Evolutionary conservation across 176 grass and related monocot genomes (phyloP), one percentile per base, ranked within the genome.

Genomic region (Pontederia paniculata): DNA sequence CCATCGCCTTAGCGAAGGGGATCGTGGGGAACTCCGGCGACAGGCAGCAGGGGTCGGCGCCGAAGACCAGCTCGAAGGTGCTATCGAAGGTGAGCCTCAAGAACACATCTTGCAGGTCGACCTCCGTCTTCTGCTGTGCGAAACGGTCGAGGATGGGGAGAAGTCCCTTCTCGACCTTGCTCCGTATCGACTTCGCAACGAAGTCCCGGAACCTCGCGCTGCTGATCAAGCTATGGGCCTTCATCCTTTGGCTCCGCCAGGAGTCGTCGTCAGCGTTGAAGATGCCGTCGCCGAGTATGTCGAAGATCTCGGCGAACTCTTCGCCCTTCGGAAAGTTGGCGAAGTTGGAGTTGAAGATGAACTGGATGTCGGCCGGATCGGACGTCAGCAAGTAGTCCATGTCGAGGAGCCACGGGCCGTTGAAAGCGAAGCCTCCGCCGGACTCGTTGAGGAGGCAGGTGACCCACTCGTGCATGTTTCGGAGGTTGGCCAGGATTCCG

Each of bases 51-150:
- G 60, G 60, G 15, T 63, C 60, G 20, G 47, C 19, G 18, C 60
- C 60, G 43, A 63, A 63, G 12, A 63, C 60, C 44, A 63, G 9
- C 18, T 23, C 21, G 19, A 12, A 22, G 43, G 60, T 63, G 28
- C 21, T 47, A 42, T 63, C 60, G 60, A 48, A 63, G 20, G 60
- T 63, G 44, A 63, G 44, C 44, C 60, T n/a, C 12, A 63, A 5
- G 60, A 63, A 63, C 44, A 63, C 60, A 11, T 63, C 60, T 22
- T 63, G 44, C 60, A 63, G 17, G 44, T 63, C 60, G 42, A 63
- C 60, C 3, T 1, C 20, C 11, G 10, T 11, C 44, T 17, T 45
- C 22, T 20, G 43, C 20, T n/a, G 17, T 2, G 60, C 60, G 12
- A 63, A 4, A 8, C 47, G 15, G 18, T 46, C 17, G 60, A 63